Percentiles rank a stretch among this genome's conserved stretches.
These are phyloP conservation scores for Cucumis cinereus DNA, from an alignment of 306 rosid species.

Conservation along the genomic window DNA sequence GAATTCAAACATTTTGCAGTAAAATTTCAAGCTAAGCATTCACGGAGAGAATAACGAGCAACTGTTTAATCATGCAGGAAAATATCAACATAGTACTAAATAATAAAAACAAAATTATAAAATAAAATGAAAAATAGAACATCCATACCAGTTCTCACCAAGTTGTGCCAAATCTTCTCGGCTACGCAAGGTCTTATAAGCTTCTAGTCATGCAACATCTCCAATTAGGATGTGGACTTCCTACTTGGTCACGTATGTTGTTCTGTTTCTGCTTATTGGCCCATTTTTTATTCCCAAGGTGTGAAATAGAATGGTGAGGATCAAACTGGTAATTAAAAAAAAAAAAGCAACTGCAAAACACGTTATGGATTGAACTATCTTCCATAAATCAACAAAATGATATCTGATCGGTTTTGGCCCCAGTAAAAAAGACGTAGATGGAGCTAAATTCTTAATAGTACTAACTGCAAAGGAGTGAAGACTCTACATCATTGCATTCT, in stretches of 20 bases:
- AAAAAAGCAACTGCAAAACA: slow-evolving; percentile 40
- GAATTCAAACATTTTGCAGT: neutral
- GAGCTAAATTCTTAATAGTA: slow-evolving; percentile 11
- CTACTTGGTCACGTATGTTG: slow-evolving; percentile 25
- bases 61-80: slow-evolving; percentile 40
- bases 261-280: slow-evolving; percentile 30
- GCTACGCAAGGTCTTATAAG: slow-evolving; percentile 39
- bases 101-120: too few species aligned
- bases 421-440: slow-evolving; percentile 11
- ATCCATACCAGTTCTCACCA: slow-evolving; percentile 35
- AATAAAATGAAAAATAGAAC: neutral
- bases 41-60: slow-evolving; percentile 36
- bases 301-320: slow-evolving; percentile 30
- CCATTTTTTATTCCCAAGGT: slow-evolving; percentile 41
- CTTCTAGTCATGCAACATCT: slow-evolving; percentile 26
- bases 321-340: slow-evolving; percentile 52
- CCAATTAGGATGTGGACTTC: slow-evolving; percentile 33
- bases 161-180: slow-evolving; percentile 37
- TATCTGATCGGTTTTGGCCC: slow-evolving; percentile 17
- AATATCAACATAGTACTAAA: slow-evolving; percentile 21
- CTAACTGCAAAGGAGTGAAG: slow-evolving; percentile 27
- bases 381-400: slow-evolving; percentile 25
- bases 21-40: neutral
- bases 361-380: slow-evolving; percentile 40
- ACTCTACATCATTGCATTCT: slow-evolving; percentile 63